A percentile compares a stretch with the other conserved stretches of the same genome.
Evolutionary conservation across 345 rosid species (phyloP).

Genomic region (Citrus sp.): DNA sequence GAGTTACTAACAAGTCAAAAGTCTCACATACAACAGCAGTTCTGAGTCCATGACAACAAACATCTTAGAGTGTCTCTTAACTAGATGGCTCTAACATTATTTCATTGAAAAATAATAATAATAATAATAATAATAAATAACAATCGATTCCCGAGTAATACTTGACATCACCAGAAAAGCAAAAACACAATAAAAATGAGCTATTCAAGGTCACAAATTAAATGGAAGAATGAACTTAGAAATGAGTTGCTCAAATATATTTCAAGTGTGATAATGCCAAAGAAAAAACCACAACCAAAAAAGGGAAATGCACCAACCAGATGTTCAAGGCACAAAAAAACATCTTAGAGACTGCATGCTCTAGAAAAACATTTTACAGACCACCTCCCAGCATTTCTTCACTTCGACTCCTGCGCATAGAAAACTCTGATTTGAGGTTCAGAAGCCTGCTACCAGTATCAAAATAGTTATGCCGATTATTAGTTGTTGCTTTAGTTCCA

Average conservation of each 20-base stretch:
- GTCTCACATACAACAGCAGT: no score
- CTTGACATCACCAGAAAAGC: neutral
- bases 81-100: neutral
- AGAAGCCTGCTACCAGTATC: conserved; percentile 48
- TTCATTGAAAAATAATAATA: neutral
- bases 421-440: conserved; percentile 42
- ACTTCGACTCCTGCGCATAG: conserved; percentile 68
- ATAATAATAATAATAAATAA: neutral
- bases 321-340: neutral
- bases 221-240: neutral
- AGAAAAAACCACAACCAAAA: neutral
- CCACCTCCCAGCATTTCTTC: conserved; percentile 64
- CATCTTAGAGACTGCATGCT: no score
- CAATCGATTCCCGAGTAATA: neutral
- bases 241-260: neutral
- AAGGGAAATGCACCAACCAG: neutral
- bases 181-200: neutral
- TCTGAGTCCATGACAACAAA: neutral
- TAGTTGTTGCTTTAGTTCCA: conserved; percentile 44
- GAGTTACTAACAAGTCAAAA: no score
- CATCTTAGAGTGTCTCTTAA: neutral
- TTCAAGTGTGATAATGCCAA: neutral
- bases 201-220: neutral
- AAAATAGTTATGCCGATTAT: conserved; percentile 33
- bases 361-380: conserved; percentile 23